A percentile compares a stretch with the other conserved stretches of the same genome.
phyloP scores from a whole-genome alignment of 2,329 filamentous ascomycete species.

The Penicillium polonicum region DNA sequence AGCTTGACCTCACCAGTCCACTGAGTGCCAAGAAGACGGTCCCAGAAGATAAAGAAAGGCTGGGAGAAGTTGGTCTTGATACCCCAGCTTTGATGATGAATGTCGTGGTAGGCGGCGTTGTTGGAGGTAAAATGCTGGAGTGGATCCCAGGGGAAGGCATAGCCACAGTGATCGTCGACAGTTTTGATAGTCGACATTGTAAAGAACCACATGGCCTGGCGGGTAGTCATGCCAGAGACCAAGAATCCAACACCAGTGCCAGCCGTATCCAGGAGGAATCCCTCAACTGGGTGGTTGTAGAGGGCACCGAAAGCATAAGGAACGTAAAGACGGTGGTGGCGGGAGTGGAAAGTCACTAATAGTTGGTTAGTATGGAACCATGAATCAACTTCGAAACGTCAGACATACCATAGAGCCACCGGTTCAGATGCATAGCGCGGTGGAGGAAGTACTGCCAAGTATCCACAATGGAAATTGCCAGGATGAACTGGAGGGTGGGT shows the following conservation, averaged over 20 bases:
- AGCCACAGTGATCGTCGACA: constrained; percentile 96
- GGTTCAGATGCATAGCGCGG: constrained; percentile 95
- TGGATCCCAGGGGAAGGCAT: constrained; percentile 92
- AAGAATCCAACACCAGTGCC: constrained; percentile 85
- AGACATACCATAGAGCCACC: constrained; percentile 86
- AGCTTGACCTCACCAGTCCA: constrained; percentile 69
- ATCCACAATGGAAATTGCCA: constrained; percentile 77
- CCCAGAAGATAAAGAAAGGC: constrained; percentile 87
- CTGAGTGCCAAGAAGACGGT: constrained; percentile 74
- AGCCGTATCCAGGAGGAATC: constrained; percentile 87
- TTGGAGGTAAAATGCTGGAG: constrained; percentile 89
- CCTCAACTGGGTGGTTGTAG: constrained; percentile 95
- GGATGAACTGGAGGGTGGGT: constrained; percentile 72
- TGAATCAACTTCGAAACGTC: neutral
- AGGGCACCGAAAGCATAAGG: constrained; percentile 95
- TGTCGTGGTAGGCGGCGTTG: constrained; percentile 95
- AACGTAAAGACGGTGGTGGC: constrained; percentile 95
- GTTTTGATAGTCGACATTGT: constrained; percentile 89
- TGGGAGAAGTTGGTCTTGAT: constrained; percentile 68
- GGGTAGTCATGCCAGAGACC: constrained; percentile 73
- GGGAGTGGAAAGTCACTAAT: constrained; percentile 81
- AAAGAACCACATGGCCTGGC: constrained; percentile 89
- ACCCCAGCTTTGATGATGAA: constrained; percentile 98
- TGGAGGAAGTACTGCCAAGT: constrained; percentile 99
- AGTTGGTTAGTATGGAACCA: constrained; percentile 12